Base-by-base conservation (phyloP, 2,329 filamentous ascomycete species). In the Hypomyces rosellus region DNA sequence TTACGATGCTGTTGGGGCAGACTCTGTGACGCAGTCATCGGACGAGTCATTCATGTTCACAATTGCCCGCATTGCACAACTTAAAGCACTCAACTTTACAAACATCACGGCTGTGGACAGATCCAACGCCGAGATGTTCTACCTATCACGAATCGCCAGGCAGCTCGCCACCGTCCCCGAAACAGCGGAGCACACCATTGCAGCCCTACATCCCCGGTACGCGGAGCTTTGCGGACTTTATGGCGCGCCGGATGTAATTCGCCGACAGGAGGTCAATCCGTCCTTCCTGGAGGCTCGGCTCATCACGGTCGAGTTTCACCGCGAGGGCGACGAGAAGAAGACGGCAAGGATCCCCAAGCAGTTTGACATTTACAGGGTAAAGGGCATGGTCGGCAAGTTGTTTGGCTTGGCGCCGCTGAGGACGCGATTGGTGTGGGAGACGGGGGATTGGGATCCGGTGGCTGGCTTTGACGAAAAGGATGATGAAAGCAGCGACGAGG, bases 31-130 rank as follows among this genome's bases (percentile, higher is more conserved):
- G 20, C 68, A 77, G 22, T 78, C 76, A 5, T 76, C 85, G 1
- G 89, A 95, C 49, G 88, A 95, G 61, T 86, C 88, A 1, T 92
- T 90, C 70, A 95, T 96, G 88, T 77, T 96, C 44, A 89, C 88
- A 1, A 74, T 95, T 22, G 88, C 85, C 25, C 86, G 90, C 2
- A 73, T 96, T 1, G 77, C 79, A 1, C 71, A 72, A 1, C 77
- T 97, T 9, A 77, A 77, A 48, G 75, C 74, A 1, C 76, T 96
- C 30, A 93, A 93, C 64, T 89, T 88, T 64, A 84, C 83, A 55
- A 71, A 73, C 14, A 84, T 97, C 58, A 84, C 83, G 0, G 59
- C 74, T 1, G 81, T 85, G 39, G 91, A 97, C 65, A 82, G 92
- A 15, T 76, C 82, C 48, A 93, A 97, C 61, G 90, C 90, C 4